These are phyloP conservation scores for Plantago ovata DNA, from an alignment of 257 asterid species.

Conservation along the genomic window DNA sequence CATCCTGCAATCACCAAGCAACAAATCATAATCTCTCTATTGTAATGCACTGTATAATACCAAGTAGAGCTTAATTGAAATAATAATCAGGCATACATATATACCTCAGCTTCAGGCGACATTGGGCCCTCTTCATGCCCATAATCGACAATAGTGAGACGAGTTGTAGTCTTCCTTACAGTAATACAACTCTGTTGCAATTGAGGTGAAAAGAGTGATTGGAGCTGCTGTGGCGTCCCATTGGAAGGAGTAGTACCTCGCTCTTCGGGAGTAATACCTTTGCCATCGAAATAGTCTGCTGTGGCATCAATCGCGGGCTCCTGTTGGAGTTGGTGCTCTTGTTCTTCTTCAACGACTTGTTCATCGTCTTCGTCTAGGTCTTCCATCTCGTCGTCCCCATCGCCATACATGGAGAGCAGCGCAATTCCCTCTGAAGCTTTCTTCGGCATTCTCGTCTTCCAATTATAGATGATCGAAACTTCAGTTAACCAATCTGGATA, in stretches of 20 bases:
- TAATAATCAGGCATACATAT: neutral
- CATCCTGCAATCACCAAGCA: slow-evolving; percentile 52
- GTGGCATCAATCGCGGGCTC: no score
- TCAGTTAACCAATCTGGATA: slow-evolving; percentile 1
- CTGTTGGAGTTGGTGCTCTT: neutral
- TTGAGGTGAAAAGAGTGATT: slow-evolving; percentile 37
- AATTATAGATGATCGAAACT: slow-evolving; percentile 17
- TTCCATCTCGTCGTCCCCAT: slow-evolving; percentile 80
- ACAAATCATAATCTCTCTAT: slow-evolving; percentile 3
- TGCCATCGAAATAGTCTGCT: slow-evolving; percentile 6
- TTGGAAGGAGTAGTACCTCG: slow-evolving; percentile 34
- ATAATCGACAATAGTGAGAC: slow-evolving; percentile 65
- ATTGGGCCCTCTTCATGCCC: slow-evolving; percentile 84
- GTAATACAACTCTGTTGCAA: slow-evolving; percentile 25
- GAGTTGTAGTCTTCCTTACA: slow-evolving; percentile 31
- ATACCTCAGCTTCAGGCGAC: slow-evolving; percentile 92
- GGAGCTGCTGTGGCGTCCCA: slow-evolving; percentile 33
- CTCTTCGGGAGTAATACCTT: slow-evolving; percentile 30
- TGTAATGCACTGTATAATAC: neutral
- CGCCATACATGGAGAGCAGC: slow-evolving; percentile 79
- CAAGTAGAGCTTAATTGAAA: neutral
- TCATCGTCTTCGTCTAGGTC: slow-evolving; percentile 37
- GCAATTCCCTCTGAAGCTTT: slow-evolving; percentile 87
- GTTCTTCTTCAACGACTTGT: slow-evolving; percentile 20
- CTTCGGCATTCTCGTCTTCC: slow-evolving; percentile 51